phyloP scores from a whole-genome alignment of 2,329 filamentous ascomycete genomes.

The Cordyceps cateniannulata region DNA sequence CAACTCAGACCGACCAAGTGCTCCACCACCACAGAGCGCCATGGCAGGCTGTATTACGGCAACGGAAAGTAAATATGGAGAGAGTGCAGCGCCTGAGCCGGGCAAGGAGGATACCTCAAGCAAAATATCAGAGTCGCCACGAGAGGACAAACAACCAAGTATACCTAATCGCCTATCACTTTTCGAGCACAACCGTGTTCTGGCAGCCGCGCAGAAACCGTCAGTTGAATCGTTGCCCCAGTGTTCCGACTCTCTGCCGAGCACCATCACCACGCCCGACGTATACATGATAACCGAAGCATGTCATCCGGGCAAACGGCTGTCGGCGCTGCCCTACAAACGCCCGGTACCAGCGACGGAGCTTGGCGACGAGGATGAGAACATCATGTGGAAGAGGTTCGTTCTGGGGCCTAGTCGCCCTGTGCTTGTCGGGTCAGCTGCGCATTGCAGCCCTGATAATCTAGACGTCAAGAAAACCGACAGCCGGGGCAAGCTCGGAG shows the following conservation, averaged over 20 bases:
- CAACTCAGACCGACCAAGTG: not conserved
- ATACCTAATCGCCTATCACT: not conserved
- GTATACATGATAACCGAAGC: not conserved
- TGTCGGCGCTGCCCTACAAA: not conserved
- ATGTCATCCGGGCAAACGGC: not conserved
- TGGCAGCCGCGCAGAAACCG: not conserved
- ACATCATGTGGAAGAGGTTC: conserved; percentile 6
- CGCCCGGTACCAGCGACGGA: not conserved
- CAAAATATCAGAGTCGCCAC: not conserved
- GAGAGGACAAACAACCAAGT: not conserved
- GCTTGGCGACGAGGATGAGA: not conserved
- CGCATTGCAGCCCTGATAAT: not conserved
- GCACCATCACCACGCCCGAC: not conserved
- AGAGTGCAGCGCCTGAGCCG: not conserved
- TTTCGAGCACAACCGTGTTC: not conserved
- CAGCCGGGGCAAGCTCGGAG: not conserved
- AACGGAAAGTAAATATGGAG: not conserved
- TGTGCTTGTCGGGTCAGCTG: not conserved
- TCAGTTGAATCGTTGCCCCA: not conserved
- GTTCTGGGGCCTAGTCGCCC: not conserved
- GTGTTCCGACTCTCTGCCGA: not conserved
- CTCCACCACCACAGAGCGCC: not conserved
- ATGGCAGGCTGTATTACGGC: not conserved
- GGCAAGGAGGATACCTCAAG: not conserved
- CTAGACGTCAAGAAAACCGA: not conserved